Base-by-base conservation (phyloP, 352 stramenopile genomes). In the Phytopythium litorale region DNA sequence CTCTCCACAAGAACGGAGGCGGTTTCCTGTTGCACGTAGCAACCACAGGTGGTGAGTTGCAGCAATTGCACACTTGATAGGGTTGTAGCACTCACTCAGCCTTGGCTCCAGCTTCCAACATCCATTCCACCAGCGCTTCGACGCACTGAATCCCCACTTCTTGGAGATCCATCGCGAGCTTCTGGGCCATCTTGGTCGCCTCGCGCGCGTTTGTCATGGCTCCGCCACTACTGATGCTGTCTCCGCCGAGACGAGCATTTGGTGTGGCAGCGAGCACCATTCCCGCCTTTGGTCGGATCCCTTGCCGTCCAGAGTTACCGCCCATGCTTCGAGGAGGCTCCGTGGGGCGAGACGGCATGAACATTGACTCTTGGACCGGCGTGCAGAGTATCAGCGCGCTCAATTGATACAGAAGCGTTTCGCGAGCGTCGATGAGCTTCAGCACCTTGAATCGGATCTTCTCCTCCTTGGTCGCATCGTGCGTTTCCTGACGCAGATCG, bases 111-210 rank as follows among this genome's bases (percentile, higher is more conserved):
- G 79, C 79, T 54, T 90, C 78, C 12, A 92, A 71, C 79, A 92
- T 92, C 83, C 83, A 92, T 63, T 91, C 83, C 9, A 92, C 83
- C 32, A 92, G 71, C 18, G 76, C 70, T 72, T 92, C 83, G 7
- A 92, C 81, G n/a, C 76, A 87, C 46, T 91, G 79, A 18, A 91
- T 88, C 1, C 83, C 83, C 1, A 72, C 58, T 46, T 89, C 38
- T 57, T 92, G 83, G 7, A 92, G 65, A 49, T 89, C 78, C 7
- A 72, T 75, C 4, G 75, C 79, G 1, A 92, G 71, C 51, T 89
- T 78, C n/a, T 89, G 81, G 0, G 79, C 83, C 53, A 91, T 55
- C 52, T 80, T 85, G 5, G 72, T 88, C n/a, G 81, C 80, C 66
- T 92, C 82, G 11, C 80, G 80, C 9, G 78, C 56, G 33, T 89